Conservation (phyloP, 2,329 filamentous ascomycete species). For the Alternaria alternata region DNA sequence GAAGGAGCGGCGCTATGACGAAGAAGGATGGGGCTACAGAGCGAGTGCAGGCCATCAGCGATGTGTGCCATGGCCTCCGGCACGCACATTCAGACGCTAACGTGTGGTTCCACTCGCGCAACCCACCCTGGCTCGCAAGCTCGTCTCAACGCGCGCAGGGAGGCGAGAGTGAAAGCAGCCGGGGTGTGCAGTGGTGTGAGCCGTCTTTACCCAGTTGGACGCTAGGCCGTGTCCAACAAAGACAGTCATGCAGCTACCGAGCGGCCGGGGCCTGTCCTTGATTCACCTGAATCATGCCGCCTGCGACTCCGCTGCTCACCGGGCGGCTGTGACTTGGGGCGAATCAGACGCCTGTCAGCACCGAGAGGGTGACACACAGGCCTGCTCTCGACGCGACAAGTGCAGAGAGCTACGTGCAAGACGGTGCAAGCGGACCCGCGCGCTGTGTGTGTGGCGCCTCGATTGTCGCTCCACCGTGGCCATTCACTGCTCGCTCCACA, state of each 20-base stretch:
- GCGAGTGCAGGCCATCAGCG: slow-evolving; percentile 39
- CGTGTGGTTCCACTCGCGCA: slow-evolving; percentile 33
- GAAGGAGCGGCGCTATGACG: slow-evolving; percentile 50
- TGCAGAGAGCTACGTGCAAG: background rate
- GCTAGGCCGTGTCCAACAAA: slow-evolving; percentile 33
- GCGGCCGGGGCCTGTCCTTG: slow-evolving; percentile 32
- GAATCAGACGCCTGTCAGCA: slow-evolving; percentile 30
- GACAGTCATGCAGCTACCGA: slow-evolving; percentile 31
- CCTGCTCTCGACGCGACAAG: slow-evolving; percentile 37
- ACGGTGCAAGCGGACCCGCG: slow-evolving; percentile 15
- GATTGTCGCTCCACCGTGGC: slow-evolving; percentile 17
- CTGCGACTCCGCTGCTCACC: slow-evolving; percentile 30
- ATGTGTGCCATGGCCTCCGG: slow-evolving; percentile 37
- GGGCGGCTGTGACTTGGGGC: slow-evolving; percentile 32
- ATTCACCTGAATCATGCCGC: slow-evolving; percentile 37
- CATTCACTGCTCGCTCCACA: slow-evolving; percentile 22
- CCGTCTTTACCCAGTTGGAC: slow-evolving; percentile 21
- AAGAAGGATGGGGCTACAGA: slow-evolving; percentile 46
- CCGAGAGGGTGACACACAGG: slow-evolving; percentile 34
- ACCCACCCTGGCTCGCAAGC: slow-evolving; percentile 25
- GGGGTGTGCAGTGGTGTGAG: slow-evolving; percentile 29
- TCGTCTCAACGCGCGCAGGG: slow-evolving; percentile 29
- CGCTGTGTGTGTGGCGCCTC: slow-evolving; percentile 22
- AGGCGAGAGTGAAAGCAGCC: slow-evolving; percentile 34
- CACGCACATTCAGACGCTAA: slow-evolving; percentile 33